phyloP scores from a whole-genome alignment of 225 moss, liverwort and hornwort genomes.

The Polytrichum commune region DNA sequence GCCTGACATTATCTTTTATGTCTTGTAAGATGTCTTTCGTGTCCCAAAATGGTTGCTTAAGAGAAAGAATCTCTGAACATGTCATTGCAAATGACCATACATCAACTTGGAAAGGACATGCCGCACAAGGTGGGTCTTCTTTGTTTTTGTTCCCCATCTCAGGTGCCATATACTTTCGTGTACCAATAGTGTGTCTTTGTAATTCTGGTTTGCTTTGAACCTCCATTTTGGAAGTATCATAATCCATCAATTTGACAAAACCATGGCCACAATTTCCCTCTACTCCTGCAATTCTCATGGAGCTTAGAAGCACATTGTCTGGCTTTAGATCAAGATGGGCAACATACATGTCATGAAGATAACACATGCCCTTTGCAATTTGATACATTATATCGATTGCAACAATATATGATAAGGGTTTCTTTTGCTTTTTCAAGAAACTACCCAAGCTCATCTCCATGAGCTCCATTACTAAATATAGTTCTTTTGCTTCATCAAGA shows the following conservation, averaged over 20 bases:
- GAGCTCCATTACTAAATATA: neutral
- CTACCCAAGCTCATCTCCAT: neutral
- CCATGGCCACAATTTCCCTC: neutral
- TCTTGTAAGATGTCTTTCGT: neutral
- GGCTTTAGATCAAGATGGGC: conserved; percentile 9
- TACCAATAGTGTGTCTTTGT: neutral
- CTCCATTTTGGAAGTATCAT: neutral
- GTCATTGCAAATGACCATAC: neutral
- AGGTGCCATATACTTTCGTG: conserved; percentile 2
- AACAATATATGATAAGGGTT: neutral
- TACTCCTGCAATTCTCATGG: neutral
- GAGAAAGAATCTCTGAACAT: neutral
- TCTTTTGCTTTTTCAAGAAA: neutral
- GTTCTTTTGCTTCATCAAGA: too few relatives aligned
- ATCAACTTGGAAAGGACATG: neutral
- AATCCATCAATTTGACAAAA: conserved; percentile 1
- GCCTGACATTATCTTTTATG: neutral
- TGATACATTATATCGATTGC: neutral
- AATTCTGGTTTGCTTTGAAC: neutral
- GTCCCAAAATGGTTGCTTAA: neutral
- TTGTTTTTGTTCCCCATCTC: neutral
- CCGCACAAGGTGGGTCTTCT: neutral
- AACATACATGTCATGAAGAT: conserved; percentile 1
- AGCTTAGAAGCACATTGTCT: neutral
- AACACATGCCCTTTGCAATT: conserved; percentile 6